Base-by-base conservation (phyloP, 2,329 filamentous ascomycete species). In the Cladosporium sp. region DNA sequence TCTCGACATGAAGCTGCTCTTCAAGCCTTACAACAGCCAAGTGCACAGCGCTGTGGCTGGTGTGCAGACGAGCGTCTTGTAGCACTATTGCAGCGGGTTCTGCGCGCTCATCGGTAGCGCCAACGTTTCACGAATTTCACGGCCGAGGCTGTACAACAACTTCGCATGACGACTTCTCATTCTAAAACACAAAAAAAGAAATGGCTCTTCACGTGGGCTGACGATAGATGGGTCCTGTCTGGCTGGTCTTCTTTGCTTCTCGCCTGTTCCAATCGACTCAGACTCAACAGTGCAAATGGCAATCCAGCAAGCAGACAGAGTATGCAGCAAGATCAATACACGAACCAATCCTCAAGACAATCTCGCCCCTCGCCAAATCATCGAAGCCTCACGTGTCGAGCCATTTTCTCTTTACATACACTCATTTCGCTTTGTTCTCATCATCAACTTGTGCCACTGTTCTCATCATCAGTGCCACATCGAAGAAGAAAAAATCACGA, bases 1-100 rank as follows among this genome's bases (percentile, higher is more conserved):
- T 7, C 73, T 88, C 54, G 80, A 88, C 68, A 86, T 88, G 84
- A 81, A 82, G 62, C 75, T 83, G 59, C 73, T 89, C 44, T 88
- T 89, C 66, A 81, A 77, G 61, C 84, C 84, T 13, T 73, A 75
- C 64, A 65, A 69, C 51, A 61, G 62, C 39, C 59, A 63, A 38
- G 42, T 61, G 47, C 62, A 67, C 51, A 64, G 63, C 45, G 63
- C 63, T n/a, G 58, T 65, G 19, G 61, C 59, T 47, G 60, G 63
- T 37, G 56, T 68, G 32, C 63, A 61, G 52, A 65, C 65, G 15
- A 51, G 58, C 45, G 54, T 52, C 37, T 48, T 58, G 9, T 56
- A 58, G 43, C 36, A 27, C 37, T 38, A 39, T 22, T 36, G 32
- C 32, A 36, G 32, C 32, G 32, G 32, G 13, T 36, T 36, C 32